Evolutionary conservation across 169 alveolate species (phyloP), one percentile per base, ranked within the genome.

Genomic region (Plasmodium malariae): DNA sequence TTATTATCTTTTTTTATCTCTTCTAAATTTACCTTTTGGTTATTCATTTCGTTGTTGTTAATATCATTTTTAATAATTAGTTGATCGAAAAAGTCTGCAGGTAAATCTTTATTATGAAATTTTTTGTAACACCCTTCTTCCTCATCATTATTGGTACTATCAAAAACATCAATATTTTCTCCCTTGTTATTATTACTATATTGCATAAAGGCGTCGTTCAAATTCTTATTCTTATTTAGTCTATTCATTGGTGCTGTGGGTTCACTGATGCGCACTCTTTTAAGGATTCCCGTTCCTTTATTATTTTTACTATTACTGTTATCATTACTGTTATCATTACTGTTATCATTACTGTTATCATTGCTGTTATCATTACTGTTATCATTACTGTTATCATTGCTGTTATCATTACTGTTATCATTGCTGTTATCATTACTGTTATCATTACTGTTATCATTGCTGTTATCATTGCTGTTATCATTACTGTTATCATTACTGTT

Each of bases 221-320:
- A 48, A 65, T 76, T 65, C 37, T 60, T 60, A 54, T 76, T 54
- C 45, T 62, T 76, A 43, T 76, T 76, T 62, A 76, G 4, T 51
- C 71, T 59, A 37, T 76, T 76, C 62, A 76, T 3, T 17, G 89
- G 89, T 26, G 89, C 74, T 24, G 6, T 26, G 9, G 89, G 89
- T 45, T 76, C 89, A 19, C 26, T 30, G 54, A 43, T 62, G 12
- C 7, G 48, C 4, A 43, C 89, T 68, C 26, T 63, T 60, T 45
- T 76, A 17, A 17, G 2, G 21, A 7, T 48, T 70, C 24, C 21
- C 19, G 7, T 70, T 7, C 24, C 14, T 19, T 49, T 6, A 14
- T 1, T 43, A 19, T 48, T 70, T 70, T 40, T 28, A 26, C 2
- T 5, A 2, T 6, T 6, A 51, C n/a, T 6, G 2, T 70, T 9